Conservation (phyloP, 1,284 basidiomycete genomes). For the Athelia sp. region DNA sequence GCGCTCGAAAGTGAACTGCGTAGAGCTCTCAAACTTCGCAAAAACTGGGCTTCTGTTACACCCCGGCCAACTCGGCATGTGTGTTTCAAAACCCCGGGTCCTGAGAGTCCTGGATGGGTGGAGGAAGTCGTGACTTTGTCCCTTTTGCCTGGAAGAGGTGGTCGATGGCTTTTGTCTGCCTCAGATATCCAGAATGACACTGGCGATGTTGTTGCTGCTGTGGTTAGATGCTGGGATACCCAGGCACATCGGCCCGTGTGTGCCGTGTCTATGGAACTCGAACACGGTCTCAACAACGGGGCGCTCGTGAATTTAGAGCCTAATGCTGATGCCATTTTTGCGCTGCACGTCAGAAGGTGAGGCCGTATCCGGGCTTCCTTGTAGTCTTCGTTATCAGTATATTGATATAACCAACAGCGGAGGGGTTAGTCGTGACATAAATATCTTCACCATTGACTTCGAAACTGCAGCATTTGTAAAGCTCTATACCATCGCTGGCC, state of each 20-base stretch:
- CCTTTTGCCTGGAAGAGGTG: conserved; percentile 35
- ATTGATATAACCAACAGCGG: neutral
- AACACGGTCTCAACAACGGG: conserved; percentile 31
- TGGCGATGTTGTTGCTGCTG: too few species aligned
- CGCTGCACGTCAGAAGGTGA: conserved; percentile 36
- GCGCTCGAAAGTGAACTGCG: conserved; percentile 39
- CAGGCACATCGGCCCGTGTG: conserved; percentile 22
- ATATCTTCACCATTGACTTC: conserved; percentile 31
- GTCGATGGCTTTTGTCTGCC: conserved; percentile 41
- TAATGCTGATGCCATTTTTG: conserved; percentile 25
- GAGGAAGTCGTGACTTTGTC: conserved; percentile 35
- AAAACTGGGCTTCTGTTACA: conserved; percentile 39
- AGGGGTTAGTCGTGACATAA: conserved; percentile 18
- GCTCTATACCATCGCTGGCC: too few species aligned
- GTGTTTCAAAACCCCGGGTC: conserved; percentile 24
- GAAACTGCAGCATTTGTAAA: too few species aligned
- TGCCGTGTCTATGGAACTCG: conserved; percentile 27
- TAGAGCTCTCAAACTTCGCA: conserved; percentile 34
- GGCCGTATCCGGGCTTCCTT: conserved; percentile 10
- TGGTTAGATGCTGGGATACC: conserved; percentile 52
- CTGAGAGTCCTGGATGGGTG: too few species aligned
- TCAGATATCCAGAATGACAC: conserved; percentile 15
- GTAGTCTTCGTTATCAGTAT: neutral
- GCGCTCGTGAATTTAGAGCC: conserved; percentile 34
- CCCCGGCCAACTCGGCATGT: conserved; percentile 28